Percentiles rank a stretch among this genome's conserved stretches.
phyloP scores from a whole-genome alignment of 2,329 filamentous ascomycete genomes.

The Ophiostoma montium region DNA sequence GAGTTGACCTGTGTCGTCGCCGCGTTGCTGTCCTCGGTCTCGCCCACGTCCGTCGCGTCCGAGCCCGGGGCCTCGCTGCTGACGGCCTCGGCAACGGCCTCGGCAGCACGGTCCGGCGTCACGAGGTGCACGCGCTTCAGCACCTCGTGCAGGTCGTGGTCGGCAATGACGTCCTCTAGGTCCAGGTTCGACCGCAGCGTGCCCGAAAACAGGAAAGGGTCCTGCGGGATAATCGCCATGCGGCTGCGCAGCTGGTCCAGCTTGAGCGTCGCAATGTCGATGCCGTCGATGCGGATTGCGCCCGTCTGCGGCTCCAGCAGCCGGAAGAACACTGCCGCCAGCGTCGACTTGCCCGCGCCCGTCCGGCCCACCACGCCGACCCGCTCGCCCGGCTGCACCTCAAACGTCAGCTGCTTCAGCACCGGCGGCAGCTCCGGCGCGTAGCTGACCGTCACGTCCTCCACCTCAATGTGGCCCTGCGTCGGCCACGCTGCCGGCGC shows the following conservation, averaged over 20 bases:
- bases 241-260: slow-evolving; percentile 46
- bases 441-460: slow-evolving; percentile 25
- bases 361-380: slow-evolving; percentile 53
- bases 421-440: slow-evolving; percentile 23
- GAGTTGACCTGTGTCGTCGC: slow-evolving; percentile 5
- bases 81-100: background rate
- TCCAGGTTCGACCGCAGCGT: slow-evolving; percentile 51
- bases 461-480: slow-evolving; percentile 24
- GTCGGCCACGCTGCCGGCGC: slow-evolving; percentile 28
- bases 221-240: slow-evolving; percentile 52
- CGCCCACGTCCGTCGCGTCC: slow-evolving; percentile 12
- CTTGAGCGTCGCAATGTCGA: slow-evolving; percentile 43
- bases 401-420: slow-evolving; percentile 24
- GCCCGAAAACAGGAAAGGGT: slow-evolving; percentile 51
- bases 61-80: slow-evolving; percentile 8
- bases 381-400: slow-evolving; percentile 37
- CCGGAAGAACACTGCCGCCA: slow-evolving; percentile 51
- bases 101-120: background rate
- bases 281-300: slow-evolving; percentile 29
- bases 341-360: slow-evolving; percentile 50
- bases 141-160: slow-evolving; percentile 45
- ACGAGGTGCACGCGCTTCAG: slow-evolving; percentile 44
- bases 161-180: slow-evolving; percentile 44
- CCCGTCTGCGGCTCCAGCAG: slow-evolving; percentile 32
- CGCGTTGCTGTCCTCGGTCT: slow-evolving; percentile 3